Evolutionary conservation across 140 eudicot genomes (phyloP).

Genomic region (Bidens hawaiensis): DNA sequence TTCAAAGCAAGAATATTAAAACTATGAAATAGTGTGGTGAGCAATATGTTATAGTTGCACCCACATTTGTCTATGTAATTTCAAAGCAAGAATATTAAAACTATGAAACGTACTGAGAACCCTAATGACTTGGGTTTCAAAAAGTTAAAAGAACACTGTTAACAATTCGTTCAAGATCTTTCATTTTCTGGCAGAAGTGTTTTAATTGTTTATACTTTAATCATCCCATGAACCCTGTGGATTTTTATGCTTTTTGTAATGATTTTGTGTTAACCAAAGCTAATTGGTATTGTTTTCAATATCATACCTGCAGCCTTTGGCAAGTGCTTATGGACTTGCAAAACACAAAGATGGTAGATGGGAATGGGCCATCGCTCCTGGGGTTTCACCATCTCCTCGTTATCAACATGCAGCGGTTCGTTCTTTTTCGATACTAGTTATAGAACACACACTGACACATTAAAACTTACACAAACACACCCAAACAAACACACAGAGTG

Average conservation of each 20-base stretch:
- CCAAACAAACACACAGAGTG: slow-evolving; percentile 6
- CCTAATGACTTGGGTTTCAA: background rate
- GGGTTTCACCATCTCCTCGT: slow-evolving; percentile 97
- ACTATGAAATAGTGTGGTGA: no score
- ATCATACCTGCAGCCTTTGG: slow-evolving; percentile 64
- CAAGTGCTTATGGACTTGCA: slow-evolving; percentile 98
- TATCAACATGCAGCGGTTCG: slow-evolving; percentile 99
- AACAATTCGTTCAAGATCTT: slow-evolving; percentile 1
- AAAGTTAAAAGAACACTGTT: background rate
- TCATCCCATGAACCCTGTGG: background rate
- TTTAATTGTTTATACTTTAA: background rate
- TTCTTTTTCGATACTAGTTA: slow-evolving; percentile 2
- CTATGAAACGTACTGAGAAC: background rate
- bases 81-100: background rate
- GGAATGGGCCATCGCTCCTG: slow-evolving; percentile 99
- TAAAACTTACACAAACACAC: no score
- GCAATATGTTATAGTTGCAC: no score
- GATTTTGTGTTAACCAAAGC: slow-evolving; percentile 3
- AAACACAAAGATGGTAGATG: slow-evolving; percentile 99
- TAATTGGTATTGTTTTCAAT: background rate
- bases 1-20: background rate
- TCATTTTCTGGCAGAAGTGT: slow-evolving; percentile 2
- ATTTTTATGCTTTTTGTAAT: background rate
- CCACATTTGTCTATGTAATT: background rate
- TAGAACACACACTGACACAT: background rate